Base-by-base conservation (phyloP, 768 basidiomycete genomes). In the Hirschioporus abietinus region DNA sequence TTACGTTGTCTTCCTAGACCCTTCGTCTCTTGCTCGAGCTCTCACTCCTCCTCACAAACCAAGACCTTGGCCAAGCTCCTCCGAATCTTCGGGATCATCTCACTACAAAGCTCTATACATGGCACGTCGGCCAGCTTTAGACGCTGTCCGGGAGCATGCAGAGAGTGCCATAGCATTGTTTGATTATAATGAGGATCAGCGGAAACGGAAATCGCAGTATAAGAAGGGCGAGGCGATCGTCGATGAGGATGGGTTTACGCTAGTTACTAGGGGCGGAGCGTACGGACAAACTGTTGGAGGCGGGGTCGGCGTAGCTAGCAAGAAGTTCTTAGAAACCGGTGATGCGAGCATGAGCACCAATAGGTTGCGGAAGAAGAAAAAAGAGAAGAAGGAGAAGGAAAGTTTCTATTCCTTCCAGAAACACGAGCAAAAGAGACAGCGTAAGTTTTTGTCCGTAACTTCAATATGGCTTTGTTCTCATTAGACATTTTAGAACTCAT, bases 181-280 rank as follows among this genome's bases (percentile, higher is more conserved):
- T 80, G 95, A 96, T 72, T 87, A 88, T 73, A 83, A 89, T 66
- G 78, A 84, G 57, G 84, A 85, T 30, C 86, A 85, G 75, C 78
- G 78, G 69, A 87, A 82, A 73, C 86, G 84, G 69, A 82, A 84
- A 73, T 85, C 86, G 25, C 82, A 86, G 73, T 92, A 91, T 72
- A 83, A 80, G 70, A 92, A 93, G 74, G 92, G 93, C 24, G 93
- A 94, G 72, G 93, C 91, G 7, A 82, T 96, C 66, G 91, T 96
- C 58, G 95, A 98, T 74, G 94, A 92, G 67, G 95, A 98, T 68
- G 95, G 95, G 1, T 98, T 96, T 75, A 96, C 94, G 12, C 85
- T 98, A 15, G 95, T 98, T 36, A 92, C 90, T n/a, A 84, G 95
- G 42, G 93, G 94, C 5, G 95, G 95, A 15, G 89, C 90, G 24